These are phyloP conservation scores for Eucalyptus melliodora DNA, from an alignment of 345 rosid genomes.

Conservation along the genomic window DNA sequence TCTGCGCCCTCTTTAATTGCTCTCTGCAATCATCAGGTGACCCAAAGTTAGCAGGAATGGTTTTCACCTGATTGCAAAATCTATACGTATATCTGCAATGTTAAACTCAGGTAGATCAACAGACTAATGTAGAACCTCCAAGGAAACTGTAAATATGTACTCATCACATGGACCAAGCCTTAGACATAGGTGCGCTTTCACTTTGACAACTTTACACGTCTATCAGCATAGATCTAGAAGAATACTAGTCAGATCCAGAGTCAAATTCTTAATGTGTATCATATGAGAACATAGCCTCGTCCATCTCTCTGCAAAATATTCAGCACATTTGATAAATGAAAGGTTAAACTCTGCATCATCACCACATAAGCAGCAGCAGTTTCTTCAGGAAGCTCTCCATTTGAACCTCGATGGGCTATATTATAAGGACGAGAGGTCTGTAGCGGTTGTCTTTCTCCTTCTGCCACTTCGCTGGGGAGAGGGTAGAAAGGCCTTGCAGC, in stretches of 20 bases:
- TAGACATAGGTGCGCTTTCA: background rate
- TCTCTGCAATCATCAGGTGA: conserved; percentile 38
- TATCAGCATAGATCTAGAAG: background rate
- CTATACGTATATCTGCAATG: background rate
- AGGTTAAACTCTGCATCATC: background rate
- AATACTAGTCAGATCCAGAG: background rate
- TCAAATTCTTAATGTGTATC: background rate
- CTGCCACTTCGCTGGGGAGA: conserved; percentile 48
- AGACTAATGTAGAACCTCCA: background rate
- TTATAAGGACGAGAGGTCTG: conserved; percentile 93
- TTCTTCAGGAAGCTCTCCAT: conserved; percentile 94
- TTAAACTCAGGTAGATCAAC: background rate
- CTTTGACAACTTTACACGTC: background rate
- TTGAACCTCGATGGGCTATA: conserved; percentile 89
- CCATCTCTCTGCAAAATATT: background rate
- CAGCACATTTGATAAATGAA: background rate
- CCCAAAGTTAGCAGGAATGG: background rate
- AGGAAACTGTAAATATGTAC: background rate
- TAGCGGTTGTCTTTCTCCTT: conserved; percentile 31
- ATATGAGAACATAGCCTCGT: background rate
- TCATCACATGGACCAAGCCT: background rate
- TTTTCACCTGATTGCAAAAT: background rate
- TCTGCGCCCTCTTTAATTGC: conserved; percentile 94
- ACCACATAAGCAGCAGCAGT: conserved; percentile 86
- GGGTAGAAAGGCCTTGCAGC: conserved; percentile 67